Conservation (phyloP, 2,329 filamentous ascomycete genomes). For the Leptosphaerulina australis region DNA sequence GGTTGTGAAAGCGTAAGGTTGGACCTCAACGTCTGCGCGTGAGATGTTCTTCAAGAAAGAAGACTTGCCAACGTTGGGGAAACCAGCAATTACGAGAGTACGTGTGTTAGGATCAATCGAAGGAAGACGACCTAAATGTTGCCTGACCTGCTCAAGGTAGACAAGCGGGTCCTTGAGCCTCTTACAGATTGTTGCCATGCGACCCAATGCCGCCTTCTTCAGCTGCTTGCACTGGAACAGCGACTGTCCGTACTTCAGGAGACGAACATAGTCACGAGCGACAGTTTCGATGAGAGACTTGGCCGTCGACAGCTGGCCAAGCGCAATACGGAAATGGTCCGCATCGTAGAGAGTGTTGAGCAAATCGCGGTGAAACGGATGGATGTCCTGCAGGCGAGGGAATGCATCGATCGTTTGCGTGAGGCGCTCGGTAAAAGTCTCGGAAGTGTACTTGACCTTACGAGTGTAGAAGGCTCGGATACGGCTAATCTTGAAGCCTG, state of each 20-base stretch:
- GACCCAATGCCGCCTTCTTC: constrained; percentile 92
- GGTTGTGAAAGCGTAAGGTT: constrained; percentile 98
- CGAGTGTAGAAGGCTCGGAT: constrained; percentile 96
- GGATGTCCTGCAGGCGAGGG: constrained; percentile 89
- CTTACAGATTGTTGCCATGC: constrained; percentile 97
- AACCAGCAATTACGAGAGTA: constrained; percentile 94
- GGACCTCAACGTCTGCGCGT: constrained; percentile 92
- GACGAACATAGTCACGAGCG: constrained; percentile 90
- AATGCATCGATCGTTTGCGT: constrained; percentile 86
- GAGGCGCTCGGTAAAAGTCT: constrained; percentile 96
- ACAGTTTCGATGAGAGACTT: constrained; percentile 98
- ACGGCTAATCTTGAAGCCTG: constrained; percentile 94
- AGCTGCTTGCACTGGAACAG: constrained; percentile 99
- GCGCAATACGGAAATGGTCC: constrained; percentile 80
- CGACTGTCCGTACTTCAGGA: constrained; percentile 88
- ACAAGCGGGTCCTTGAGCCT: constrained; percentile 91
- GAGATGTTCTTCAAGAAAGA: constrained; percentile 93
- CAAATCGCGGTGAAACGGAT: constrained; percentile 87
- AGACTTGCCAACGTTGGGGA: constrained; percentile 91
- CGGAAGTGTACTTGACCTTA: constrained; percentile 92
- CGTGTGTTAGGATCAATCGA: constrained; percentile 98
- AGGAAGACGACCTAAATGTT: constrained; percentile 95
- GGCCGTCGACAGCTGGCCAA: constrained; percentile 93
- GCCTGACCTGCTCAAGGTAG: constrained; percentile 94
- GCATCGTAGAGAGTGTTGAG: constrained; percentile 88